Percentiles rank a stretch among this genome's conserved stretches.
Evolutionary conservation across 306 rosid genomes (phyloP).

Genomic region (Biancaea sappan): DNA sequence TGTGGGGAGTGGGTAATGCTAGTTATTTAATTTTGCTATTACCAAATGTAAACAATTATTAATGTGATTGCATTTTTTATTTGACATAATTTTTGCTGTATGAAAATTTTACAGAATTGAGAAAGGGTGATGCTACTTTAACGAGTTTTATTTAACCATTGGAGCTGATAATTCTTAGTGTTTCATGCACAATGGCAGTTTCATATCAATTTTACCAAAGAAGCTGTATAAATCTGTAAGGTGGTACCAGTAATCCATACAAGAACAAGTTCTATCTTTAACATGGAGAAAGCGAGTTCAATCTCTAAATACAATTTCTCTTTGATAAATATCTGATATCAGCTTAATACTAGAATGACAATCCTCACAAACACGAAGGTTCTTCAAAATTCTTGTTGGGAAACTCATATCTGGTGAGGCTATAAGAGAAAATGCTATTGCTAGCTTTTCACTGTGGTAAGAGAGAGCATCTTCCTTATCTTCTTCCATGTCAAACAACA

Average conservation of each 20-base stretch:
- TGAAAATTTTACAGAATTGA: too few species aligned
- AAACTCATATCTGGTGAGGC: constrained; percentile 35
- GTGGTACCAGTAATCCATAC: constrained; percentile 42
- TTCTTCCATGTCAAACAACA: constrained; percentile 51
- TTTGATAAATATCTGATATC: constrained; percentile 38
- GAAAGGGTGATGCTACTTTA: too few species aligned
- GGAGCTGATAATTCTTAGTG: background rate
- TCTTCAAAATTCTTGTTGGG: constrained; percentile 42
- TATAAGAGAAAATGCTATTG: constrained; percentile 49
- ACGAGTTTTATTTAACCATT: too few species aligned
- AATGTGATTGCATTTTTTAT: background rate
- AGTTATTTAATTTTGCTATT: background rate
- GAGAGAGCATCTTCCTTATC: constrained; percentile 51
- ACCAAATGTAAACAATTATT: background rate
- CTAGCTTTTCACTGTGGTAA: constrained; percentile 53
- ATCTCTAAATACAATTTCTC: constrained; percentile 48
- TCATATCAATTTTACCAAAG: background rate
- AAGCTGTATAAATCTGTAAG: constrained; percentile 8
- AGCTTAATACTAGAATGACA: constrained; percentile 42
- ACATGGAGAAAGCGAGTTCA: constrained; percentile 51
- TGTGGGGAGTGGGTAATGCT: background rate
- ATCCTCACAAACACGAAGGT: constrained; percentile 51
- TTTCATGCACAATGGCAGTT: background rate
- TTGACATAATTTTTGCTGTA: background rate
- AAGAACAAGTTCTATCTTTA: constrained; percentile 48